Percentiles rank a stretch among this genome's conserved stretches.
phyloP scores from a whole-genome alignment of 768 basidiomycete species.

The Rhodocollybia butyracea region DNA sequence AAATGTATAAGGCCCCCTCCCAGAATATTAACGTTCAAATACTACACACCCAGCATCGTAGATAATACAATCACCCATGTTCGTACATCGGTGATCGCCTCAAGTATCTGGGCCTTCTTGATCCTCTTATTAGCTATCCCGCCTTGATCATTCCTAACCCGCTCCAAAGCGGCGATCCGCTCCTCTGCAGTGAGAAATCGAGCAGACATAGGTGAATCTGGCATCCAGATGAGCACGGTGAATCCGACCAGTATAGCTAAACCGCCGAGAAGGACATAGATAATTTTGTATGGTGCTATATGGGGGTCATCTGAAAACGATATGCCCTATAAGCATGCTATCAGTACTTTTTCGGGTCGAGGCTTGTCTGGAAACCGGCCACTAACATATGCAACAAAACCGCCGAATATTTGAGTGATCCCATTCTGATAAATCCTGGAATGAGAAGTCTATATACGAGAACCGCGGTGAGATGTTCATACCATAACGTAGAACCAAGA shows the following conservation, averaged over 20 bases:
- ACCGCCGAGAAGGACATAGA: constrained; percentile 58
- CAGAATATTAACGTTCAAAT: not conserved
- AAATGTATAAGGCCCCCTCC: not conserved
- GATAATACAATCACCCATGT: constrained; percentile 64
- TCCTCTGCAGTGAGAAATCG: constrained; percentile 54
- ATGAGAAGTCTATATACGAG: not conserved
- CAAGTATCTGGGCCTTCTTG: constrained; percentile 56
- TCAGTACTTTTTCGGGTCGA: not conserved
- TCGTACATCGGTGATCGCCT: constrained; percentile 53
- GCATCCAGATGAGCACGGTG: constrained; percentile 55
- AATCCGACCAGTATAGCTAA: constrained; percentile 59
- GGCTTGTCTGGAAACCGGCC: too few relatives aligned
- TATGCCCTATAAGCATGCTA: constrained; percentile 38
- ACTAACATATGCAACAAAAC: constrained; percentile 59
- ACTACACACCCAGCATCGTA: constrained; percentile 50
- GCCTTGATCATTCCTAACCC: constrained; percentile 64
- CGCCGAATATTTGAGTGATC: constrained; percentile 57
- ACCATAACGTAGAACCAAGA: constrained; percentile 71
- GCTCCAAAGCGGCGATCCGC: constrained; percentile 58
- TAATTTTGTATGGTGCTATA: constrained; percentile 57
- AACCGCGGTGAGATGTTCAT: constrained; percentile 3
- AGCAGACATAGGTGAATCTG: constrained; percentile 65
- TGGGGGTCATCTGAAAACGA: constrained; percentile 47
- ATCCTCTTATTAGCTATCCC: constrained; percentile 59
- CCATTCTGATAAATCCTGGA: constrained; percentile 40